Evolutionary conservation across 2,329 filamentous ascomycete genomes (phyloP).

Genomic region (Ceratocystiopsis minuta): DNA sequence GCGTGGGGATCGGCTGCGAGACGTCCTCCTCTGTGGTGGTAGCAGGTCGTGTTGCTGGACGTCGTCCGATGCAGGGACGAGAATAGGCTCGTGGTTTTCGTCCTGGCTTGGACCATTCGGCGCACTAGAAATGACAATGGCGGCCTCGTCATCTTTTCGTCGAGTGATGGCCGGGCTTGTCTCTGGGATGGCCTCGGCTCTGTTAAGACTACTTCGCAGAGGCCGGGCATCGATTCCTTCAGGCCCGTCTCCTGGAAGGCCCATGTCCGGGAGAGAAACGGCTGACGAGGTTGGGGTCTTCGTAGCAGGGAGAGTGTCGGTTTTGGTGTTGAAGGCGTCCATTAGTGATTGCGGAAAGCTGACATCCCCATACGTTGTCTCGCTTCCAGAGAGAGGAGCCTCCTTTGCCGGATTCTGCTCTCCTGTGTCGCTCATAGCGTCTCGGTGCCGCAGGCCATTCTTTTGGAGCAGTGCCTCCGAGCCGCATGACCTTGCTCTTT

Average conservation of each 20-base stretch:
- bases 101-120: no score
- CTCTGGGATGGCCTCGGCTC: constrained; percentile 10
- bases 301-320: background rate
- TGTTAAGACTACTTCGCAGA: constrained; percentile 5
- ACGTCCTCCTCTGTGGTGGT: no score
- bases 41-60: no score
- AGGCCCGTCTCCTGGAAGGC: background rate
- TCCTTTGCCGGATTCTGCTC: no score
- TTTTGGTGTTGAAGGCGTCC: constrained; percentile 1
- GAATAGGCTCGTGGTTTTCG: background rate
- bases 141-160: no score
- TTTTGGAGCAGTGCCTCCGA: no score
- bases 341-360: constrained; percentile 6
- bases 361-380: background rate
- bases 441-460: no score
- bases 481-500: no score
- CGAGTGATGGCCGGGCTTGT: constrained; percentile 7
- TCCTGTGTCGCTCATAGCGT: no score
- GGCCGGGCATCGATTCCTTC: background rate
- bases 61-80: background rate
- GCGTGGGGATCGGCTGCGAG: no score
- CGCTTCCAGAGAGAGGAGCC: background rate
- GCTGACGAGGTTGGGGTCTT: constrained; percentile 5
- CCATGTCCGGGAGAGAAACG: background rate
- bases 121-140: no score